Percentiles rank a stretch among this genome's conserved stretches.
Evolutionary conservation across 1,284 basidiomycete species (phyloP).

Genomic region (Trametes hirsuta): DNA sequence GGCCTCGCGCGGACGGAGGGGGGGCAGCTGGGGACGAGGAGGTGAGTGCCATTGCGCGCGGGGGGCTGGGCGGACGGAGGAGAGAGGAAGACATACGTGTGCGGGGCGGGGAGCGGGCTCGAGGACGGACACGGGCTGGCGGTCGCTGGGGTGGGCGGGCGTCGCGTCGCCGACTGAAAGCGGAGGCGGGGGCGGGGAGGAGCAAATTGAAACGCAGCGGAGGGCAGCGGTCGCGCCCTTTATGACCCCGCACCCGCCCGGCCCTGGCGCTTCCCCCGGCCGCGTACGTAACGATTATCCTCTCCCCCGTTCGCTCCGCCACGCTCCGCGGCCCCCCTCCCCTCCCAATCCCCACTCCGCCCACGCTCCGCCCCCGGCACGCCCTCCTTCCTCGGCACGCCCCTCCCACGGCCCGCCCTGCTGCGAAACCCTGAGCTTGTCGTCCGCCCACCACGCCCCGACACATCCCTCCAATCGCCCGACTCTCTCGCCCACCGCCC

Average conservation of each 20-base stretch:
- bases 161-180: conserved; percentile 36
- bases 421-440: too few species aligned
- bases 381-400: background rate
- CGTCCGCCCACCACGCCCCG: too few species aligned
- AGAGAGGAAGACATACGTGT: conserved; percentile 13
- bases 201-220: conserved; percentile 29
- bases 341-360: background rate
- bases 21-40: conserved; percentile 8
- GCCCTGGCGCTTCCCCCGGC: background rate
- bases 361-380: conserved; percentile 1
- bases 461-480: too few species aligned
- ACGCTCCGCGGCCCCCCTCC: conserved; percentile 16
- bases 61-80: conserved; percentile 2
- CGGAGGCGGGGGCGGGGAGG: conserved; percentile 31
- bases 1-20: conserved; percentile 18
- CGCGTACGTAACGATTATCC: conserved; percentile 16
- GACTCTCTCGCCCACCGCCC: background rate
- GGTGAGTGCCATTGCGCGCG: conserved; percentile 17
- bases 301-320: background rate
- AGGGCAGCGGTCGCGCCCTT: background rate
- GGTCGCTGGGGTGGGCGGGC: conserved; percentile 32
- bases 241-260: background rate
- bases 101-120: background rate
- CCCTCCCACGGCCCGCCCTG: background rate
- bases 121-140: conserved; percentile 5